Evolutionary conservation across 352 stramenopile species (phyloP), one percentile per base, ranked within the genome.

Genomic region (Bremia lactucae): DNA sequence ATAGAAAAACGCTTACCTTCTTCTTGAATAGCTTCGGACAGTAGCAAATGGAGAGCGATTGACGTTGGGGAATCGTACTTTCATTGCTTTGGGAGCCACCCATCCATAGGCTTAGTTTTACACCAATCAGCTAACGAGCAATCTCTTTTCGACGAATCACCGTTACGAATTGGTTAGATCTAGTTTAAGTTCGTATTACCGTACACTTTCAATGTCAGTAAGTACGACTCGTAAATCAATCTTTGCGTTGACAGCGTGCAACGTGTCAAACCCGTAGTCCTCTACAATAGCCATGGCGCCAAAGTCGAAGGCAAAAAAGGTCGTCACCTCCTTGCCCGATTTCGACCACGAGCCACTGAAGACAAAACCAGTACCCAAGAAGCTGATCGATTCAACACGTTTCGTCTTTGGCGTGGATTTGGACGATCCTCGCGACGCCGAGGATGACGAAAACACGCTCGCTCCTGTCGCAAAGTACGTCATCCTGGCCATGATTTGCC

Each of bases 401-500:
- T 15, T 68, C 9, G 65, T 85, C n/a, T 85, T 87, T 35, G 75
- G 72, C 43, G 75, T 87, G 21, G 52, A 72, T 41, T 55, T 79
- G 18, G 66, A 82, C 49, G 62, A 72, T 22, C 54, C 61, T 7
- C 55, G 50, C 6, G 74, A 88, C 45, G 49, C 67, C 10, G 78
- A 88, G 31, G 79, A 95, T 48, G 78, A 92, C 14, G 42, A 68
- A 22, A 86, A 62, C 22, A 72, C 70, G 35, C 48, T 95, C 18
- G 77, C 70, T 29, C 74, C 80, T 2, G 68, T 93, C 15, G 68
- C 86, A 47, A 94, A 95, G 56, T 96, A 85, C 61, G 79, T 62
- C 7, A 95, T 97, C 42, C 51, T 97, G 14, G 82, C 72, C 48
- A 80, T 95, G 62, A 97, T 97, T 59, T 96, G 84, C 56, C 61